Percentiles rank a stretch among this genome's conserved stretches.
Evolutionary conservation across 2,329 filamentous ascomycete species (phyloP).

Genomic region (Pseudogymnoascus sp.): DNA sequence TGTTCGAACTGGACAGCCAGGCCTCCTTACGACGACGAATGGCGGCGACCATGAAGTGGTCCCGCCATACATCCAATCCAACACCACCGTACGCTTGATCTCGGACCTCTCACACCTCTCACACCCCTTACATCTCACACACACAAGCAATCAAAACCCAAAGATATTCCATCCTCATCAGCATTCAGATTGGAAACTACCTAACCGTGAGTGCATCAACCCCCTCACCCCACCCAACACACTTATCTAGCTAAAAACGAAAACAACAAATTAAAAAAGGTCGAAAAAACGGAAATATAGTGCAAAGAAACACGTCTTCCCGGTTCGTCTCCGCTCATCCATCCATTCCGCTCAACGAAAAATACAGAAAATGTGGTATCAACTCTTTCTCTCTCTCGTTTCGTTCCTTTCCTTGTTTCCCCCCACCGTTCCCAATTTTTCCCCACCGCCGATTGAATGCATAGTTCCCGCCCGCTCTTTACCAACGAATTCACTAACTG

Average conservation of each 20-base stretch:
- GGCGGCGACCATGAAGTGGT: no score
- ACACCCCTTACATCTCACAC: neutral
- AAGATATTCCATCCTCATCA: neutral
- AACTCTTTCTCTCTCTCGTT: neutral
- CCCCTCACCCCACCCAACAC: neutral
- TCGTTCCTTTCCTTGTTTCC: neutral
- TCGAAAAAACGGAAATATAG: neutral
- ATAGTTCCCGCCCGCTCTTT: neutral
- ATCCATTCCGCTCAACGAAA: neutral
- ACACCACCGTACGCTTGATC: neutral
- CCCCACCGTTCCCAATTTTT: neutral
- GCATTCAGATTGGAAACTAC: neutral
- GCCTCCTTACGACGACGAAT: no score
- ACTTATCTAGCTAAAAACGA: neutral
- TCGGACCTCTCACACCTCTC: neutral
- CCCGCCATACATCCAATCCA: neutral
- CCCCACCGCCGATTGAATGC: neutral
- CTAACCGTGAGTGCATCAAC: neutral
- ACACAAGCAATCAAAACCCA: neutral
- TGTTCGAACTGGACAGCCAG: no score
- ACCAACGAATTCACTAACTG: neutral
- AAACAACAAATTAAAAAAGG: neutral
- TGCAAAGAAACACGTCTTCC: neutral
- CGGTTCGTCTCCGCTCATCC: neutral
- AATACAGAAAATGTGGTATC: constrained; percentile 4